phyloP scores from a whole-genome alignment of 2,329 filamentous ascomycete species.

The Pezicula neosporulosa region DNA sequence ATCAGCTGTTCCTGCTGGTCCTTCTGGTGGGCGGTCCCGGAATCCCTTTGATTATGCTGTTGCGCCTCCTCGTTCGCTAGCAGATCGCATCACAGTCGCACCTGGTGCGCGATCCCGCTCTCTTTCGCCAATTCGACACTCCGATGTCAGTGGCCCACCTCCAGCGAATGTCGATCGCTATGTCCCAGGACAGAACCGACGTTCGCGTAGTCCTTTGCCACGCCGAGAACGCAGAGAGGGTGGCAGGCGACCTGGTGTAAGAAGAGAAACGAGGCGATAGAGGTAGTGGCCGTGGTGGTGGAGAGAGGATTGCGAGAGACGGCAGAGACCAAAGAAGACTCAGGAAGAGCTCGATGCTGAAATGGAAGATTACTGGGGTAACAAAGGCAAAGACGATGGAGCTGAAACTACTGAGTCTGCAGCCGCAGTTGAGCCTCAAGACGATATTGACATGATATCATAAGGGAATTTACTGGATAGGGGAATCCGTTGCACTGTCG shows the following conservation, averaged over 20 bases:
- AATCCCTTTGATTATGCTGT: conserved; percentile 56
- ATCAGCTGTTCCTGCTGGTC: conserved; percentile 55
- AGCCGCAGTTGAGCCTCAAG: conserved; percentile 32
- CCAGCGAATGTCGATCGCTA: conserved; percentile 30
- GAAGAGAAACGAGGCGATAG: conserved; percentile 32
- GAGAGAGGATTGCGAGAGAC: conserved; percentile 42
- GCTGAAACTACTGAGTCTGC: conserved; percentile 28
- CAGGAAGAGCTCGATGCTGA: conserved; percentile 92
- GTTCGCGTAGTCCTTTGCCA: conserved; percentile 58
- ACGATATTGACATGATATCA: conserved; percentile 72
- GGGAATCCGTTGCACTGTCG: too few relatives aligned
- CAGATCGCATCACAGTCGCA: conserved; percentile 57
- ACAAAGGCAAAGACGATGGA: conserved; percentile 31
- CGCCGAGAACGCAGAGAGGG: conserved; percentile 46
- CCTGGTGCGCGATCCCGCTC: conserved; percentile 56
- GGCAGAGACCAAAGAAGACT: conserved; percentile 69
- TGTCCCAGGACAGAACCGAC: conserved; percentile 33
- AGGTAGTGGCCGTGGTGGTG: conserved; percentile 35
- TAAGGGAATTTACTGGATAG: conserved; percentile 25
- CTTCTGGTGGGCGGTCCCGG: conserved; percentile 35
- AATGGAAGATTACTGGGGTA: conserved; percentile 89
- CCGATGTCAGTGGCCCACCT: conserved; percentile 28
- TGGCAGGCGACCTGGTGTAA: conserved; percentile 48
- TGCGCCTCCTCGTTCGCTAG: conserved; percentile 52
- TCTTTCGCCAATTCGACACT: conserved; percentile 42